phyloP scores from a whole-genome alignment of 2,329 filamentous ascomycete species.

The Alternaria atra region DNA sequence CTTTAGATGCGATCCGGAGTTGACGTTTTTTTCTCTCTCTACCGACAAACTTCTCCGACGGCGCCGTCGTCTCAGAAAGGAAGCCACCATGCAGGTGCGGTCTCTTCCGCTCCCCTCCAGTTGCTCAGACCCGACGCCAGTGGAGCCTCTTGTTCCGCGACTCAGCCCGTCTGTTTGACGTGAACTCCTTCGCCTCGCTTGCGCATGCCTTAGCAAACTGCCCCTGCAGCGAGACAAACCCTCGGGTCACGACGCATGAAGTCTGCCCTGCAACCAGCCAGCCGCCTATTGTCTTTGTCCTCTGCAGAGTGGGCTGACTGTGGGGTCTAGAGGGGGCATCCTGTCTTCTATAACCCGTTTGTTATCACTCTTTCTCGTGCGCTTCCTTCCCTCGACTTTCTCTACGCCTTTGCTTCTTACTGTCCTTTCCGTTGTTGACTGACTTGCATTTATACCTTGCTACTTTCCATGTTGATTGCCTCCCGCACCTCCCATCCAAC shows the following conservation, averaged over 20 bases:
- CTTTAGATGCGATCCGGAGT: neutral
- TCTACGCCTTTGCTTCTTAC: constrained; percentile 16
- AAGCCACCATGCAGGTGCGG: constrained; percentile 27
- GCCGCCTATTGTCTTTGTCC: constrained; percentile 18
- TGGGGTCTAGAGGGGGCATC: constrained; percentile 12
- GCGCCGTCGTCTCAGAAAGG: constrained; percentile 29
- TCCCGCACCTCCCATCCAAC: constrained; percentile 17
- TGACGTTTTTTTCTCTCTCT: neutral
- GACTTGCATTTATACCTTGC: constrained; percentile 11
- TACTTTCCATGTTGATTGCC: constrained; percentile 28
- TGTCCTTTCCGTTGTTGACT: constrained; percentile 12
- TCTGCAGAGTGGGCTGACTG: constrained; percentile 3
- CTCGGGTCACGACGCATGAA: constrained; percentile 31
- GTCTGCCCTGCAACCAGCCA: constrained; percentile 25
- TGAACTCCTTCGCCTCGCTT: constrained; percentile 30
- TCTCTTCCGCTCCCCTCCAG: constrained; percentile 22
- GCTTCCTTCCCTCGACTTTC: constrained; percentile 9
- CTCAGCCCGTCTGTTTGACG: constrained; percentile 29
- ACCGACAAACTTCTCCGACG: constrained; percentile 1
- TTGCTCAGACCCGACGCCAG: constrained; percentile 10
- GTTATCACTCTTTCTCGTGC: constrained; percentile 13
- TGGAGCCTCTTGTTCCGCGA: constrained; percentile 14
- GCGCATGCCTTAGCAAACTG: constrained; percentile 22
- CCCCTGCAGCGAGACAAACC: constrained; percentile 23
- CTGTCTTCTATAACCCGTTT: constrained; percentile 16